phyloP scores from a whole-genome alignment of 352 stramenopile genomes.

The Phytophthora melonis region DNA sequence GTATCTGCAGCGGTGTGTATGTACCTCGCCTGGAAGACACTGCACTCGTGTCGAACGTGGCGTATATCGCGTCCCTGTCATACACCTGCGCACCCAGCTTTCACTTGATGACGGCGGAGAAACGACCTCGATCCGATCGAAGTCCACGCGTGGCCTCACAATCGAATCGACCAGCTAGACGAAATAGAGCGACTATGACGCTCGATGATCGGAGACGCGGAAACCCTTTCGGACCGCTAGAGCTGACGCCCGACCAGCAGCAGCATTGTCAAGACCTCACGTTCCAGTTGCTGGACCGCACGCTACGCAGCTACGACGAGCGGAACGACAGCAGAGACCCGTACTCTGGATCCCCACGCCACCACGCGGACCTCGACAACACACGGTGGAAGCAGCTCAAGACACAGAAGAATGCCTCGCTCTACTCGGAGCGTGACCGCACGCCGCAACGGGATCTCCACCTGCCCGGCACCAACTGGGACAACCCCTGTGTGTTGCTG shows the following conservation, averaged over 20 bases:
- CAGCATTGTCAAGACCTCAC: slow-evolving; percentile 27
- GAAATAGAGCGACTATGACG: neutral
- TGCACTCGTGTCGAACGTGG: neutral
- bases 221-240: slow-evolving; percentile 18
- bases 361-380: slow-evolving; percentile 24
- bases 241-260: slow-evolving; percentile 24
- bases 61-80: slow-evolving; percentile 1
- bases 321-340: slow-evolving; percentile 3
- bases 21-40: neutral
- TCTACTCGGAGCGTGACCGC: slow-evolving; percentile 20
- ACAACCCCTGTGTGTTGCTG: slow-evolving; percentile 14
- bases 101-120: slow-evolving; percentile 11
- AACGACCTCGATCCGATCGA: neutral
- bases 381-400: slow-evolving; percentile 31
- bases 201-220: neutral
- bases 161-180: slow-evolving; percentile 10
- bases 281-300: slow-evolving; percentile 36
- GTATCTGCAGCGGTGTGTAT: neutral
- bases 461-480: slow-evolving; percentile 13
- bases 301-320: slow-evolving; percentile 33
- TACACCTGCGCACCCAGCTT: neutral
- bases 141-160: slow-evolving; percentile 7
- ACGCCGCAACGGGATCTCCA: slow-evolving; percentile 8
- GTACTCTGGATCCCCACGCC: slow-evolving; percentile 13
- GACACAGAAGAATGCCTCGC: slow-evolving; percentile 29